A percentile compares a stretch with the other conserved stretches of the same genome.
These are phyloP conservation scores for Yarrowia keelungensis DNA, from an alignment of 805 yeast species.

Conservation along the genomic window DNA sequence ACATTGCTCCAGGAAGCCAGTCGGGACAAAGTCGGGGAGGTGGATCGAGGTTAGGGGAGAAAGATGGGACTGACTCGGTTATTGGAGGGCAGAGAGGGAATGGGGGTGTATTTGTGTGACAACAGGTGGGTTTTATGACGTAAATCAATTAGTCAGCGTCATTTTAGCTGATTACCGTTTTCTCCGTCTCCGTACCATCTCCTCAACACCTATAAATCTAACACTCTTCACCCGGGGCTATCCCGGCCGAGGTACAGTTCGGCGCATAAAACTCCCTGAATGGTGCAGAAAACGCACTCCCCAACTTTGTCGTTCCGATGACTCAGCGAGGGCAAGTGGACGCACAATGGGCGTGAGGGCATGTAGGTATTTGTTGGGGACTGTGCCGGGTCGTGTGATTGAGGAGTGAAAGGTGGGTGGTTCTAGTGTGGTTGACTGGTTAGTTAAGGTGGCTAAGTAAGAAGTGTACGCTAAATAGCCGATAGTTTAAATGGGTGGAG, in stretches of 20 bases:
- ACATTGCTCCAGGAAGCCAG: conserved; percentile 13
- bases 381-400: too few species aligned
- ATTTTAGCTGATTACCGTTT: background rate
- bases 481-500: too few species aligned
- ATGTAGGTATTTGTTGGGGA: conserved; percentile 1
- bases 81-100: background rate
- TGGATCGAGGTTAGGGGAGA: background rate
- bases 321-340: background rate
- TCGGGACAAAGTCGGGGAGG: conserved; percentile 33
- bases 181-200: background rate
- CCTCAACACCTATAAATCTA: background rate
- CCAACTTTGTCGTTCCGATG: conserved; percentile 24
- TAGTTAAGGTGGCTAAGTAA: too few species aligned
- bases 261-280: conserved; percentile 38
- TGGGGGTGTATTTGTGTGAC: background rate
- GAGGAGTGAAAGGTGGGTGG: too few species aligned
- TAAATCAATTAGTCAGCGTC: too few species aligned
- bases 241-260: conserved; percentile 35
- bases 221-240: conserved; percentile 1
- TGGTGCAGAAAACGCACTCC: conserved; percentile 9
- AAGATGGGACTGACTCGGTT: background rate
- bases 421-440: too few species aligned
- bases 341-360: background rate
- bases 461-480: too few species aligned
- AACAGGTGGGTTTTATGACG: too few species aligned